These are phyloP conservation scores for Lobosporangium transversale DNA, from an alignment of 192 early-diverging fungal species.

Conservation along the genomic window DNA sequence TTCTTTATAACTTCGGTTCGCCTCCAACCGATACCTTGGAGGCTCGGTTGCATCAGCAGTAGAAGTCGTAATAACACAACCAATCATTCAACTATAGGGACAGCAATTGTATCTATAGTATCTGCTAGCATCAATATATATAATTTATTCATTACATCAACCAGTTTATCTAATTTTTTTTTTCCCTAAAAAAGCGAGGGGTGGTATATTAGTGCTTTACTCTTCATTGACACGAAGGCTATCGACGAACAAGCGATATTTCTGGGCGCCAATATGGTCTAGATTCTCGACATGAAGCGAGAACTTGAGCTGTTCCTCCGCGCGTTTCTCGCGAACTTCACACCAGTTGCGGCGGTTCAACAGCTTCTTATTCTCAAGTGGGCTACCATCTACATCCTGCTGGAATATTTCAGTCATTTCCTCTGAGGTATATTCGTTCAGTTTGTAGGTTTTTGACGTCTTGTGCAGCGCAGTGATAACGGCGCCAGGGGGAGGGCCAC, in stretches of 20 bases:
- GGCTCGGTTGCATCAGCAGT: too few species aligned
- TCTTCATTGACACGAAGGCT: slow-evolving; percentile 8
- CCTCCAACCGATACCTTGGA: too few species aligned
- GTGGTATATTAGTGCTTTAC: background rate
- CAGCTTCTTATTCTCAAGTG: slow-evolving; percentile 56
- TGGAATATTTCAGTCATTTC: slow-evolving; percentile 79
- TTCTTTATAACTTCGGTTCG: too few species aligned
- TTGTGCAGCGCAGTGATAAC: slow-evolving; percentile 75
- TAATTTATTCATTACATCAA: too few species aligned
- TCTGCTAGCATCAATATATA: too few species aligned
- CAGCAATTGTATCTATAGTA: too few species aligned
- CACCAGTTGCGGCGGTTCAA: slow-evolving; percentile 70
- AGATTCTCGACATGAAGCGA: slow-evolving; percentile 66
- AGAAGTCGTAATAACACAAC: too few species aligned
- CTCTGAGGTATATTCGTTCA: slow-evolving; percentile 73
- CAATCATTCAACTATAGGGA: too few species aligned
- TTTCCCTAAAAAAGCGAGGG: too few species aligned
- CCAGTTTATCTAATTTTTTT: too few species aligned
- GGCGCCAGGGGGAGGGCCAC: slow-evolving; percentile 73
- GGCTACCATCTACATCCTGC: slow-evolving; percentile 70
- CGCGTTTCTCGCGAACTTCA: slow-evolving; percentile 57
- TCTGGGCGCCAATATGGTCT: slow-evolving; percentile 56
- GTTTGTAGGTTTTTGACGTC: slow-evolving; percentile 61
- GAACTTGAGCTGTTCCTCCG: slow-evolving; percentile 55
- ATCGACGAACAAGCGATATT: slow-evolving; percentile 59